Conservation (phyloP, 1,284 basidiomycete genomes). For the Rhizopogon parksii region DNA sequence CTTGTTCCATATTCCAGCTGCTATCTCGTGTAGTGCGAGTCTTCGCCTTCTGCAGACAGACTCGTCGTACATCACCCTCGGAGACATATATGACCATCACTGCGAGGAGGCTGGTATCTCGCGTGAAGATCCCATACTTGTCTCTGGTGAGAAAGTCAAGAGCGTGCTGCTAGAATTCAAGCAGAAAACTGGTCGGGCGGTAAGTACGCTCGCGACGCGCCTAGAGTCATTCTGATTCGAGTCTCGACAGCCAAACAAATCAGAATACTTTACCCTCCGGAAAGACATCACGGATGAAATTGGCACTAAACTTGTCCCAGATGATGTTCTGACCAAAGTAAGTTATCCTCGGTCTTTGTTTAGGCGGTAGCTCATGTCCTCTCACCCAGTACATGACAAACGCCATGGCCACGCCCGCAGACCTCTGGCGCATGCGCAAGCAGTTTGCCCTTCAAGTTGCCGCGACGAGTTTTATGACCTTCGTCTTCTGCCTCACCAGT, state of each 20-base stretch:
- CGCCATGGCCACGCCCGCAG: conserved; percentile 79
- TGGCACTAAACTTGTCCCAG: conserved; percentile 83
- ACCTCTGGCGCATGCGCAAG: conserved; percentile 96
- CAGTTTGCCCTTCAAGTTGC: conserved; percentile 93
- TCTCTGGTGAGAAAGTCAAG: conserved; percentile 78
- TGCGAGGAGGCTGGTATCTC: conserved; percentile 74
- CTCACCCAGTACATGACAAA: conserved; percentile 75
- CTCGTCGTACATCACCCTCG: conserved; percentile 83
- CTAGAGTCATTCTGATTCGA: conserved; percentile 5
- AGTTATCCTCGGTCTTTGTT: conserved; percentile 22
- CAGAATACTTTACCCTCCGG: conserved; percentile 71
- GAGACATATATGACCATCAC: conserved; percentile 92
- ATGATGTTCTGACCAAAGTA: conserved; percentile 81
- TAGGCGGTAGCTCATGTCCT: conserved; percentile 1
- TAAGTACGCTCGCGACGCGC: conserved; percentile 23
- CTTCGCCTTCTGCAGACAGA: conserved; percentile 90
- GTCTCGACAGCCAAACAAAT: conserved; percentile 45
- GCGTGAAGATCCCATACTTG: conserved; percentile 84
- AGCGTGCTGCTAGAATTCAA: conserved; percentile 59
- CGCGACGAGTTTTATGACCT: conserved; percentile 89
- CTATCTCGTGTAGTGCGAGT: conserved; percentile 79
- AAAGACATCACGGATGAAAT: conserved; percentile 93
- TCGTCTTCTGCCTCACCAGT: conserved; percentile 79
- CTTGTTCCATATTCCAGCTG: conserved; percentile 85
- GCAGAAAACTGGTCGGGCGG: conserved; percentile 43